phyloP scores from a whole-genome alignment of 768 basidiomycete genomes.

The Melanogaster broomeanus region DNA sequence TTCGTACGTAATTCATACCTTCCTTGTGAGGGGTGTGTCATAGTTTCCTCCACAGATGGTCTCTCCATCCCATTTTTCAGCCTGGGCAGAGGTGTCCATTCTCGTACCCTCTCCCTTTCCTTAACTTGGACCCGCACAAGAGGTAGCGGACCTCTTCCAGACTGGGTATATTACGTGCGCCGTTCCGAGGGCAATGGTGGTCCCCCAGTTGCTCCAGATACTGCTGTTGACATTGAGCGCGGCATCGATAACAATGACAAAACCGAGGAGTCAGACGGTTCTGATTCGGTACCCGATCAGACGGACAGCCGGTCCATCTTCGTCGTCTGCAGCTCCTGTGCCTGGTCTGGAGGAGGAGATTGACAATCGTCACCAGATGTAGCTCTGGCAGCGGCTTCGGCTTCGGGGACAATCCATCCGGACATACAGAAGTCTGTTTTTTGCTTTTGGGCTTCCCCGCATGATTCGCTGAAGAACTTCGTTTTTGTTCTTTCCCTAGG shows the following conservation, averaged over 20 bases:
- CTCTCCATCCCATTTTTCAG: conserved; percentile 71
- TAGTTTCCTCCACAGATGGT: conserved; percentile 47
- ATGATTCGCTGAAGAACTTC: conserved; percentile 16
- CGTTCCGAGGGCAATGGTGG: conserved; percentile 15
- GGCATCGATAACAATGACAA: conserved; percentile 10
- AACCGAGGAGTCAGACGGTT: not conserved
- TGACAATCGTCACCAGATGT: not conserved
- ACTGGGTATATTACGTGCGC: conserved; percentile 46
- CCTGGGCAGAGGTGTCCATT: conserved; percentile 46
- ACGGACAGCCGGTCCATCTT: not conserved
- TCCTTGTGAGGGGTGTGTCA: not conserved
- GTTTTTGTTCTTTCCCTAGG: conserved; percentile 12
- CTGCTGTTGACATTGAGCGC: conserved; percentile 20
- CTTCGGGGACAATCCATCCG: not conserved
- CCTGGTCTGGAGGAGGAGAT: not conserved
- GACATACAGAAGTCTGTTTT: conserved; percentile 22
- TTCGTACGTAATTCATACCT: conserved; percentile 52
- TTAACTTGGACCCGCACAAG: conserved; percentile 42
- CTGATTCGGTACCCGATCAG: not conserved
- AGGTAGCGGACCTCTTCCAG: conserved; percentile 34
- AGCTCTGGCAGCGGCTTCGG: not conserved
- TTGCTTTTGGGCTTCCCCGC: not conserved
- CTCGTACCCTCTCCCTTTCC: conserved; percentile 48
- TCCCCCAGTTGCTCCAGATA: not conserved
- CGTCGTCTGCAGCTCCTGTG: not conserved